phyloP scores from a whole-genome alignment of 2,329 filamentous ascomycete species.

The Penicillium sp. region DNA sequence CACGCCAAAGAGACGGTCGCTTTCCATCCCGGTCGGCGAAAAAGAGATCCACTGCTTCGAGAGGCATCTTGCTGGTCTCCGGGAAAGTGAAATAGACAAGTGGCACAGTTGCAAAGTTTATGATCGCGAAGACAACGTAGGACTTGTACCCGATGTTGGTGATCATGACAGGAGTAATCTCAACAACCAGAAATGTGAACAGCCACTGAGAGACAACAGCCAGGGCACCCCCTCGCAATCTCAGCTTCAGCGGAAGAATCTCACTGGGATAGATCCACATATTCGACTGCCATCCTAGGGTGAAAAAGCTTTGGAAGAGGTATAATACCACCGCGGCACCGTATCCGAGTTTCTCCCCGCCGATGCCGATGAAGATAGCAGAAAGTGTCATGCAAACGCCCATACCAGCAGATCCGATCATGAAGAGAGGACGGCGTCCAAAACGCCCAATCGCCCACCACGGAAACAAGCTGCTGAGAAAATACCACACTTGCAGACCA shows the following conservation, averaged over 20 bases:
- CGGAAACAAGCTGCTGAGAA: constrained; percentile 33
- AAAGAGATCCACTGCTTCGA: constrained; percentile 12
- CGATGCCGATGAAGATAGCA: constrained; percentile 29
- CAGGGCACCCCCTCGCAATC: constrained; percentile 20
- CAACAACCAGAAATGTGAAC: constrained; percentile 25
- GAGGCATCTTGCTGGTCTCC: constrained; percentile 17
- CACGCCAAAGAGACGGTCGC: constrained; percentile 11
- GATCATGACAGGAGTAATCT: constrained; percentile 24
- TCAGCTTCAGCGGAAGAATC: constrained; percentile 20
- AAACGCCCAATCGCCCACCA: constrained; percentile 27
- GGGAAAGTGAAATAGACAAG: constrained; percentile 25
- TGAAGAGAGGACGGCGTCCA: constrained; percentile 18
- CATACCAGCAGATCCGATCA: constrained; percentile 20
- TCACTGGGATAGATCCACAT: constrained; percentile 26
- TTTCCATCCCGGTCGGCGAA: constrained; percentile 13
- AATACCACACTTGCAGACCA: constrained; percentile 41
- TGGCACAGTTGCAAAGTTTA: constrained; percentile 21
- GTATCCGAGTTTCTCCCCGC: constrained; percentile 23
- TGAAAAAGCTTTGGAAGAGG: constrained; percentile 16
- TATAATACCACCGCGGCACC: constrained; percentile 19
- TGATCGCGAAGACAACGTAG: constrained; percentile 25
- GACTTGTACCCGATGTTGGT: constrained; percentile 24
- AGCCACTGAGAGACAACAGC: constrained; percentile 30
- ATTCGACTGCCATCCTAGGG: constrained; percentile 22
- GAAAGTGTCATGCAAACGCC: constrained; percentile 36